Evolutionary conservation across 768 basidiomycete species (phyloP), one percentile per base, ranked within the genome.

Genomic region (Exidia glandulosa): DNA sequence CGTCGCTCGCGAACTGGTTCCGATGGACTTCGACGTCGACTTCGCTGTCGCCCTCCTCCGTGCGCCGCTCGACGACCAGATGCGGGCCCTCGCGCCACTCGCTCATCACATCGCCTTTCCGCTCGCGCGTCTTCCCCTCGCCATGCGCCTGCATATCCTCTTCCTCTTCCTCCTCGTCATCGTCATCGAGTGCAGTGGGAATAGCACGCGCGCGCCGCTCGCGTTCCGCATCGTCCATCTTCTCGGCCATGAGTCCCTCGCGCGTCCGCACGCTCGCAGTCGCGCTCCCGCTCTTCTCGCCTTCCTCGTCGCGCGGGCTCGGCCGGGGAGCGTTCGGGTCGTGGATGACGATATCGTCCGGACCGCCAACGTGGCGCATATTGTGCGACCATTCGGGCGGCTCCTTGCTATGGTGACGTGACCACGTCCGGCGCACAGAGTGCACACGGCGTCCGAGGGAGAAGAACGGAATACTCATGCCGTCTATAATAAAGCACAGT

Each of bases 401-500:
- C 37, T 73, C 69, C 61, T 75, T 71, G 12, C 75, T 76, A 32
- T 85, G 81, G 64, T 88, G 83, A 57, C 93, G 78, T 9, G 92
- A 94, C 87, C 89, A 92, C 7, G 95, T 97, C 64, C 92, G 81
- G 14, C 90, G 88, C 58, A 91, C 87, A 19, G 82, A 86, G 69
- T 94, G 93, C n/a, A 97, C 93, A 29, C 93, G 84, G 32, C 90
- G 79, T 19, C 93, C 87, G 31, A 98, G 83, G 25, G 93, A 93
- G 77, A 97, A 96, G 69, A 87, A 88, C 0, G 95, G 93, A 64
- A 99, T 96, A 12, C 92, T 94, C 7, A 96, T 77, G 2, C 93
- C 94, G 67, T 92, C 77, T 76, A 32, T 12, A 25, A 54, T 27
- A 25, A 9, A 25, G 10, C 10, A 19, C 10, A 37, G 36, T 37